These are phyloP conservation scores for Jasminum sambac DNA, from an alignment of 257 asterid genomes.

Conservation along the genomic window DNA sequence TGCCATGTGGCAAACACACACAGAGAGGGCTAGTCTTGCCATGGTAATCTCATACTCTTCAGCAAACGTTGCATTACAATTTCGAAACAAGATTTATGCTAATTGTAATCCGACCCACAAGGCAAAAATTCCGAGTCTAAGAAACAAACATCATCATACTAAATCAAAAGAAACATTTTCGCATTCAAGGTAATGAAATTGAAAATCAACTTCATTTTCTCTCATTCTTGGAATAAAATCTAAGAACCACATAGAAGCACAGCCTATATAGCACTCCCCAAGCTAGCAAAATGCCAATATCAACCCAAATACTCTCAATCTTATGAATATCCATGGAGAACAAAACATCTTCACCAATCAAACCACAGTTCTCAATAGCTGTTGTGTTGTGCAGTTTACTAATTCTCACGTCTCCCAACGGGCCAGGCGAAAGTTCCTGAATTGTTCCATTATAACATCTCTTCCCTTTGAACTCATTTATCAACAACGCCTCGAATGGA, in stretches of 20 bases:
- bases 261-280: conserved; percentile 71
- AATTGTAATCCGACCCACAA: no score
- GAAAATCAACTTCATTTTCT: conserved; percentile 38
- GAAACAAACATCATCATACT: no score
- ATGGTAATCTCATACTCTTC: not conserved
- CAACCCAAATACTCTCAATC: conserved; percentile 49
- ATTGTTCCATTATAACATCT: conserved; percentile 52
- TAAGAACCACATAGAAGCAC: conserved; percentile 57
- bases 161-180: no score
- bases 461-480: conserved; percentile 72
- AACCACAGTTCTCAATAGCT: conserved; percentile 34
- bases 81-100: no score
- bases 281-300: conserved; percentile 55
- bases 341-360: conserved; percentile 76
- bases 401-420: conserved; percentile 63
- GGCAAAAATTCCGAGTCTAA: no score
- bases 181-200: no score
- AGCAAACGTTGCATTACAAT: no score
- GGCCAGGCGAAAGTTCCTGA: conserved; percentile 76
- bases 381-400: conserved; percentile 59
- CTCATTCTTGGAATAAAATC: conserved; percentile 63
- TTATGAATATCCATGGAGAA: conserved; percentile 56
- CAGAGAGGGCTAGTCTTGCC: no score
- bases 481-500: conserved; percentile 81
- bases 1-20: no score